Evolutionary conservation across 179 eudicot species (phyloP).

Genomic region (Beta lomatogona): DNA sequence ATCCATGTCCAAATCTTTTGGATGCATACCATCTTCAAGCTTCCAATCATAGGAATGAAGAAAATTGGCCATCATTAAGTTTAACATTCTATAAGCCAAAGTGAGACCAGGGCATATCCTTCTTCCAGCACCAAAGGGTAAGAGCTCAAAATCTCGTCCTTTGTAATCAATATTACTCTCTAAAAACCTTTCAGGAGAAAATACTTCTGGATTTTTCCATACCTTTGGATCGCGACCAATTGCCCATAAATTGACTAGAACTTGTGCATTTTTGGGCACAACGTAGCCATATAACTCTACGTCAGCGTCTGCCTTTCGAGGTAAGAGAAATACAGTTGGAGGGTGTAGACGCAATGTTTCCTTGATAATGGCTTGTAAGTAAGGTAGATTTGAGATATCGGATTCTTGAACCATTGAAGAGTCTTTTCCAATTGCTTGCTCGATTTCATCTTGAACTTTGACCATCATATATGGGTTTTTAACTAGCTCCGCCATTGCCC

Average conservation of each 20-base stretch:
- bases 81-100: slow-evolving; percentile 23
- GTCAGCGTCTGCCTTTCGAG: slow-evolving; percentile 12
- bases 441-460: slow-evolving; percentile 9
- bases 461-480: neutral
- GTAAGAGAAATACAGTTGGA: slow-evolving; percentile 19
- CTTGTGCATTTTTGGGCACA: slow-evolving; percentile 21
- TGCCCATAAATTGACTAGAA: slow-evolving; percentile 24
- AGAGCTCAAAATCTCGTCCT: slow-evolving; percentile 11
- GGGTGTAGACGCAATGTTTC: slow-evolving; percentile 20
- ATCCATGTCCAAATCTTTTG: slow-evolving; percentile 19
- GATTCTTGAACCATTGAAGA: slow-evolving; percentile 6
- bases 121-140: slow-evolving; percentile 22
- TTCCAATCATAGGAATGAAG: slow-evolving; percentile 17
- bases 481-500: slow-evolving; percentile 17
- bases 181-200: slow-evolving; percentile 5
- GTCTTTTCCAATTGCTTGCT: neutral
- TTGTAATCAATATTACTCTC: neutral
- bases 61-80: slow-evolving; percentile 15
- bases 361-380: slow-evolving; percentile 19
- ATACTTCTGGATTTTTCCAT: slow-evolving; percentile 8
- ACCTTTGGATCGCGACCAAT: slow-evolving; percentile 19
- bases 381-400: slow-evolving; percentile 18
- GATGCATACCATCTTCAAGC: slow-evolving; percentile 10
- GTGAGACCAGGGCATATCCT: slow-evolving; percentile 22
- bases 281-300: slow-evolving; percentile 11